Conservation (phyloP, 768 basidiomycete genomes). For the Coprinopsis sp. region DNA sequence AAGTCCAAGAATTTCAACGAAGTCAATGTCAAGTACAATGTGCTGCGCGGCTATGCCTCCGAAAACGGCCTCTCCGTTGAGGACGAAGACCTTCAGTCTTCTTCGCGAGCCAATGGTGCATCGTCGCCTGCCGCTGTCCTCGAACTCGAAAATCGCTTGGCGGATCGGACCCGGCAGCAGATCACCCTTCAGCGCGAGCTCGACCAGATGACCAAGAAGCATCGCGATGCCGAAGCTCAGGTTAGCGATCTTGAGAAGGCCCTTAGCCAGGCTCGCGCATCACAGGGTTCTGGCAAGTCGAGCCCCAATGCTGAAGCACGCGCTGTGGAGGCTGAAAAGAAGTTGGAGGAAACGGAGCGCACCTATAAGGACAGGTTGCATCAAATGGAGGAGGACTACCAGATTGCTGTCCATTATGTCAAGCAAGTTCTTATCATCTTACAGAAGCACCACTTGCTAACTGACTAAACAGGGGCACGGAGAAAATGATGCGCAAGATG, state of each 20-base stretch:
- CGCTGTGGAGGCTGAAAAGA: conserved; percentile 67
- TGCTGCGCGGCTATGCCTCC: conserved; percentile 80
- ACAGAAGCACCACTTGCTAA: conserved; percentile 11
- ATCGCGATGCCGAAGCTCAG: conserved; percentile 72
- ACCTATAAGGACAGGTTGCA: conserved; percentile 75
- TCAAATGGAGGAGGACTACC: conserved; percentile 93
- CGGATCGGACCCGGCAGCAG: conserved; percentile 65
- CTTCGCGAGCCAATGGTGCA: conserved; percentile 34
- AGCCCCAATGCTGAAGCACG: conserved; percentile 30
- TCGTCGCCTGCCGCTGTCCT: conserved; percentile 44
- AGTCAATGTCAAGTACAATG: conserved; percentile 64
- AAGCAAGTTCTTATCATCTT: conserved; percentile 55
- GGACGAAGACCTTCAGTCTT: conserved; percentile 58
- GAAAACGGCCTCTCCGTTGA: conserved; percentile 83
- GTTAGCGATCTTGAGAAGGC: conserved; percentile 59
- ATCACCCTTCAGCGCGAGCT: conserved; percentile 78
- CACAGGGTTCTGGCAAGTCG: conserved; percentile 40
- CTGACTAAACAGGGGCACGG: conserved; percentile 77
- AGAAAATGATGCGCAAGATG: conserved; percentile 96
- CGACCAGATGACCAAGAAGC: conserved; percentile 56
- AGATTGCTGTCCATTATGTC: conserved; percentile 94
- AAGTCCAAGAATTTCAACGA: conserved; percentile 64
- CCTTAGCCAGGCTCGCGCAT: conserved; percentile 59
- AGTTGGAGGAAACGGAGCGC: conserved; percentile 73
- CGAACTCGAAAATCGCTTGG: conserved; percentile 76